Conservation (phyloP, 129 eudicot genomes). For the Flaveria trinervia region DNA sequence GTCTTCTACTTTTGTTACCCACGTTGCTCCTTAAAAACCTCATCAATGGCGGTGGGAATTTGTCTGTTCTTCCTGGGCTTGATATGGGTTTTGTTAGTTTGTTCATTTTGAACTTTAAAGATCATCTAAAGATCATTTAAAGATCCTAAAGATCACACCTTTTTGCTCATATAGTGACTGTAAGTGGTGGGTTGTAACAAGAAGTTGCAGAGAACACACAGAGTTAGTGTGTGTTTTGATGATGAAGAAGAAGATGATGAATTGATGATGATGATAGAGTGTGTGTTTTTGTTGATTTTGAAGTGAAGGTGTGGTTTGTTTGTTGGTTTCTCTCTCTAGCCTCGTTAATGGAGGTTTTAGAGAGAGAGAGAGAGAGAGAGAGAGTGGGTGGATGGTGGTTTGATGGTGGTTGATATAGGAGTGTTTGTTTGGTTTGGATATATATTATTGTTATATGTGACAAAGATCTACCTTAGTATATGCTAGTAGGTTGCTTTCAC, state of each 20-base stretch:
- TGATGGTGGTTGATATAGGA: slow-evolving; percentile 39
- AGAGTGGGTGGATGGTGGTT: slow-evolving; percentile 19
- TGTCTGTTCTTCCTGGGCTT: slow-evolving; percentile 56
- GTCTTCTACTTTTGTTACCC: slow-evolving; percentile 45
- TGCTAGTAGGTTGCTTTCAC: too few species aligned
- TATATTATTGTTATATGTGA: not conserved
- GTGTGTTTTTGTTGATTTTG: slow-evolving; percentile 25
- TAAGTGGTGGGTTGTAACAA: too few species aligned
- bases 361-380: slow-evolving; percentile 14
- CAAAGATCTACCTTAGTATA: too few species aligned
- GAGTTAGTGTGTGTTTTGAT: not conserved
- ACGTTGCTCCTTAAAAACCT: slow-evolving; percentile 49
- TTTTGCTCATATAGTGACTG: not conserved
- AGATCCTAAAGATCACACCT: not conserved
- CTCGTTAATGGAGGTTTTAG: slow-evolving; percentile 24
- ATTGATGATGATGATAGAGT: not conserved
- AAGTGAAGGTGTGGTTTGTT: not conserved
- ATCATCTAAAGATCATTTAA: not conserved
- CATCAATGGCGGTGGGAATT: slow-evolving; percentile 57
- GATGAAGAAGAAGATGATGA: slow-evolving; percentile 4
- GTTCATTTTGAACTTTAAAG: slow-evolving; percentile 17
- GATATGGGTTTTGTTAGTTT: slow-evolving; percentile 38
- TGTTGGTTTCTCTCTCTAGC: slow-evolving; percentile 10
- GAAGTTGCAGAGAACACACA: too few species aligned
- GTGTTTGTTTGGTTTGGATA: not conserved